These are phyloP conservation scores for Chrysoporthe cubensis DNA, from an alignment of 2,329 filamentous ascomycete species.

Conservation along the genomic window DNA sequence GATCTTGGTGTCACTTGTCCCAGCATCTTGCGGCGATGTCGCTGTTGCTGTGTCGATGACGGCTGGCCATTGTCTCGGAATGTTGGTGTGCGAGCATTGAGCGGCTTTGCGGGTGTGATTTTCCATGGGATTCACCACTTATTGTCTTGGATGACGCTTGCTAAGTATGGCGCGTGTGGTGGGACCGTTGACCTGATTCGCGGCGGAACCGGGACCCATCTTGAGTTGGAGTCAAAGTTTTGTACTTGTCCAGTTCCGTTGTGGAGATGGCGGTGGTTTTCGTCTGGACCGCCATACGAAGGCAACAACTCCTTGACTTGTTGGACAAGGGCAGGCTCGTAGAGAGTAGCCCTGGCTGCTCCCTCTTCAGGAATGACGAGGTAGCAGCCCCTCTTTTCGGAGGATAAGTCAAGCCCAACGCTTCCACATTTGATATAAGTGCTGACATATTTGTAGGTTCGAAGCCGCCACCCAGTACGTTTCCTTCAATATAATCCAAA, in stretches of 20 bases:
- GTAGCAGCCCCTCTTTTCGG: constrained; percentile 50
- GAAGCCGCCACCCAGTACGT: neutral
- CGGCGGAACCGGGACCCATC: constrained; percentile 72
- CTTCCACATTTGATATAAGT: constrained; percentile 15
- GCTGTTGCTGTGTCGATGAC: constrained; percentile 33
- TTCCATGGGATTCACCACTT: constrained; percentile 11
- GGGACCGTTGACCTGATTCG: constrained; percentile 20
- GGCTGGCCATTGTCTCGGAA: constrained; percentile 29
- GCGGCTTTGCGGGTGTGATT: constrained; percentile 19
- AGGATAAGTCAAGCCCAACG: constrained; percentile 52
- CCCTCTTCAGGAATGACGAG: constrained; percentile 55
- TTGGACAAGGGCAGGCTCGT: constrained; percentile 44
- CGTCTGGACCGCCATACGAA: constrained; percentile 30
- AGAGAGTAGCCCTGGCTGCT: constrained; percentile 52
- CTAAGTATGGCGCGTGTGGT: constrained; percentile 5
- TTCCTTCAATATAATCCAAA: neutral
- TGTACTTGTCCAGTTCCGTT: constrained; percentile 73
- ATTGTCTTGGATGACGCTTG: constrained; percentile 5
- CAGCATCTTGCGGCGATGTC: constrained; percentile 37
- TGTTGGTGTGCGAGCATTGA: constrained; percentile 17
- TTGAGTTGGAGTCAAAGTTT: constrained; percentile 92
- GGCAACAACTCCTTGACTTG: constrained; percentile 27
- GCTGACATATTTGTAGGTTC: constrained; percentile 33
- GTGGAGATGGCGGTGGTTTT: constrained; percentile 30
- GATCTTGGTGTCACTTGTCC: constrained; percentile 30